Base-by-base conservation (phyloP, 495 filamentous ascomycete genomes). In the Baudoinia panamericana region DNA sequence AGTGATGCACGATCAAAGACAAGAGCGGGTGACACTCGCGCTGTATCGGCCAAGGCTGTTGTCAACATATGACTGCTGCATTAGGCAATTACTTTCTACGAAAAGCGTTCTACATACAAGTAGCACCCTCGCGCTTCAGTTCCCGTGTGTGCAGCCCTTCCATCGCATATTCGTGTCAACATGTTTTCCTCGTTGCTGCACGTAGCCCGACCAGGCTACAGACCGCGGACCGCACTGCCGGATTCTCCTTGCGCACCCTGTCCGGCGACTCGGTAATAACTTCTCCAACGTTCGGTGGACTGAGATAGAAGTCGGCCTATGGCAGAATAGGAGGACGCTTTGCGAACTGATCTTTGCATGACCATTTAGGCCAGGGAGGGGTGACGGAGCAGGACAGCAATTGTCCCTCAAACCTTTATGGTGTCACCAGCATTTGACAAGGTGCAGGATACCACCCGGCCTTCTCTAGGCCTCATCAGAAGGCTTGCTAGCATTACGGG, bases 101-200 rank as follows among this genome's bases (percentile, higher is more conserved):
- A 58, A 51, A 60, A 63, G 30, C 40, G 45, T 39, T 63, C 61
- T 2, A 48, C 52, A 59, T 73, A 66, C 31, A 73, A 48, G 48
- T 71, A 72, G 8, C 77, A 63, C 0, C 85, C 86, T 56, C 88
- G 82, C 9, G 84, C 86, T 1, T 82, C 85, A 0, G 80, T 87
- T 7, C 86, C 86, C 54, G 93, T 93, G 51, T 92, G 84, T 21
- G 92, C 79, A 0, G 82, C 86, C 39, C 86, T 64, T 56, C 93
- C 85, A 60, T 93, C 82, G 46, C 80, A n/a, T n/a, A n/a, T 82
- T 31, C 90, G 52, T 13, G 59, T 65, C 0, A 78, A 80, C 1
- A 83, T 77, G 30, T 65, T 22, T 70, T 72, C 26, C 83, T 66
- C 2, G 81, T 73, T 36, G 68, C 66, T 17, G 73, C 66, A 4